Base-by-base conservation (phyloP, 2,329 filamentous ascomycete genomes). In the Colletotrichum shisoi region DNA sequence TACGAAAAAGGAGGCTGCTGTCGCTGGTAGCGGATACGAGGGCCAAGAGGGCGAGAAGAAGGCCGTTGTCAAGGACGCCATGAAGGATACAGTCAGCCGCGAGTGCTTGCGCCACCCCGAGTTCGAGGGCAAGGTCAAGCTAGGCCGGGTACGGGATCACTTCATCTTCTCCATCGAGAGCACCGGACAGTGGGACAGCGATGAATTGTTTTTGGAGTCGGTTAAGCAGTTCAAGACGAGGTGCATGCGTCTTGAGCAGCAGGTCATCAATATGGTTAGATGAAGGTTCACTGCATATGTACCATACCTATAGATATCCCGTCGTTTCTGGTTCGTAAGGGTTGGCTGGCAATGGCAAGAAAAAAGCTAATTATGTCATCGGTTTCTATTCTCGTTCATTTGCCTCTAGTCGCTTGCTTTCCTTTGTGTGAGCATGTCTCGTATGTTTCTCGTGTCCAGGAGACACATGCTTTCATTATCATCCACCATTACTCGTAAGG, bases 91-190 rank as follows among this genome's bases (percentile, higher is more conserved):
- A 0, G 94, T 99, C 69, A 96, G 91, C 79, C 87, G 95, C 71
- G 96, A 99, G 81, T 95, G 91, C 74, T 80, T 99, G 75, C 88
- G 95, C 57, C 94, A 99, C 76, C 85, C 89, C 31, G 95, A 98
- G 80, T 98, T 99, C 81, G 88, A 95, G 79, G 92, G 89, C 76
- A 99, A 97, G 83, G 95, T 99, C 70, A 94, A 93, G 83, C 87
- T 99, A 39, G 95, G 95, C 49, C 86, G 96, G 62, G 83, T 93
- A 73, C 85, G 93, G 71, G 95, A 99, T 78, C 96, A 99, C 81
- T 99, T 99, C 79, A 98, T 99, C 79, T 99, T 95, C 84, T 91
- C 89, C 62, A 85, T 99, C 42, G 95, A 99, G 83, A 97, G 94
- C 82, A 90, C 93, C 0, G 96, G 95, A 6, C 95, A 99, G 81